phyloP scores from a whole-genome alignment of 1,284 basidiomycete genomes.

The Sutorius eximius region DNA sequence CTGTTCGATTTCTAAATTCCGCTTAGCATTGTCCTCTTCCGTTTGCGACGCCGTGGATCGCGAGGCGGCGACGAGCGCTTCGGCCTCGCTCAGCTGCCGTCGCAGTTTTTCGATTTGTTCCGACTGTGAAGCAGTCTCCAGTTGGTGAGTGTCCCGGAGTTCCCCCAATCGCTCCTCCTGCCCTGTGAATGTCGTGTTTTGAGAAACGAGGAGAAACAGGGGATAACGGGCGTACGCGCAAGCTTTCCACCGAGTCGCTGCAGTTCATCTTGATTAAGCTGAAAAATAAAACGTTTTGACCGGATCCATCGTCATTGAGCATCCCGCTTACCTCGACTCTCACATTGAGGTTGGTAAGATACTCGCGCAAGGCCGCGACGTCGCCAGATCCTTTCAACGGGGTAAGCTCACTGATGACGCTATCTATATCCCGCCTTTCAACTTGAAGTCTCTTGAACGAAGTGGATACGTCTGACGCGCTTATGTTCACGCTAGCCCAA shows the following conservation, averaged over 20 bases:
- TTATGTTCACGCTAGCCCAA: slow-evolving; percentile 1
- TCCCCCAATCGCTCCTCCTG: slow-evolving; percentile 85
- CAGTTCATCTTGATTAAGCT: slow-evolving; percentile 75
- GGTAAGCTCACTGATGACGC: slow-evolving; percentile 70
- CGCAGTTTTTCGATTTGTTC: slow-evolving; percentile 72
- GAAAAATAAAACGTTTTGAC: slow-evolving; percentile 2
- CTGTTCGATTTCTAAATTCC: slow-evolving; percentile 53
- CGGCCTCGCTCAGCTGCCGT: slow-evolving; percentile 67
- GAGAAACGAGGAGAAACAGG: neutral
- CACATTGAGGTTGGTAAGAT: slow-evolving; percentile 63
- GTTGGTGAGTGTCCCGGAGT: slow-evolving; percentile 75
- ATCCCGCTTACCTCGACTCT: slow-evolving; percentile 63
- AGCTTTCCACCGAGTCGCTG: slow-evolving; percentile 71
- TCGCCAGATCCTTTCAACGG: slow-evolving; percentile 71
- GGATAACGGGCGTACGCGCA: slow-evolving; percentile 47
- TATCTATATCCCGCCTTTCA: slow-evolving; percentile 70
- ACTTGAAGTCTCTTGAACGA: slow-evolving; percentile 75
- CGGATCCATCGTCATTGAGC: neutral
- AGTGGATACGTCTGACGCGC: slow-evolving; percentile 61
- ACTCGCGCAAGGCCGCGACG: slow-evolving; percentile 66
- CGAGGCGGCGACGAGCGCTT: slow-evolving; percentile 62
- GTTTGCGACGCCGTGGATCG: slow-evolving; percentile 45
- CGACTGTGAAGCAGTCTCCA: slow-evolving; percentile 75
- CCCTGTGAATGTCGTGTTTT: slow-evolving; percentile 45
- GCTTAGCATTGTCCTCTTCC: slow-evolving; percentile 49